These are phyloP conservation scores for Pezicula carpinea DNA, from an alignment of 2,329 filamentous ascomycete genomes.

Conservation along the genomic window DNA sequence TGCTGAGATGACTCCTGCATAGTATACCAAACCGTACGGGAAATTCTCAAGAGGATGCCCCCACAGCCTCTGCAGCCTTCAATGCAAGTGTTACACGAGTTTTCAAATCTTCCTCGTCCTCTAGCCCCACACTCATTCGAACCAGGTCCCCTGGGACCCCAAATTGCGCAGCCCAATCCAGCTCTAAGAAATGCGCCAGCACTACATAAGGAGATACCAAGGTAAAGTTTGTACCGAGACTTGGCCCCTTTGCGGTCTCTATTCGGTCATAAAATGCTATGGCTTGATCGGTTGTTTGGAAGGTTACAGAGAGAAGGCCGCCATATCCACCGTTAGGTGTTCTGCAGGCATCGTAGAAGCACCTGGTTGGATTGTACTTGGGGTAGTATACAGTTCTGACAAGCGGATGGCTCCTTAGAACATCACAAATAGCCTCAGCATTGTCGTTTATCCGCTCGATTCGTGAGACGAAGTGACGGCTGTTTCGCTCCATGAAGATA, in stretches of 20 bases:
- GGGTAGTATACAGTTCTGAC: conserved; percentile 86
- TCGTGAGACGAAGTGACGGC: conserved; percentile 79
- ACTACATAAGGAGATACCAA: conserved; percentile 87
- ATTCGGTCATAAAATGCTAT: conserved; percentile 80
- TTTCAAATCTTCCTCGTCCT: conserved; percentile 66
- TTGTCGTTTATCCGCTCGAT: conserved; percentile 83
- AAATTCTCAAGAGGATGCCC: too few relatives aligned
- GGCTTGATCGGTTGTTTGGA: conserved; percentile 65
- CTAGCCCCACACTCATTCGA: conserved; percentile 83
- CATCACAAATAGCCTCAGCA: conserved; percentile 74
- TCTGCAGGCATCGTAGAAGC: conserved; percentile 74
- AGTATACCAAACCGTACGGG: too few relatives aligned
- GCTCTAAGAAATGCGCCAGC: conserved; percentile 83
- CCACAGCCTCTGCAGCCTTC: conserved; percentile 40
- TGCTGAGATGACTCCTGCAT: not conserved
- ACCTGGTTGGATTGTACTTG: conserved; percentile 64
- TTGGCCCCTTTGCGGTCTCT: conserved; percentile 88
- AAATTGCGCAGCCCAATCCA: conserved; percentile 83
- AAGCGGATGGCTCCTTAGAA: conserved; percentile 54
- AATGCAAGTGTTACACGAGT: conserved; percentile 66
- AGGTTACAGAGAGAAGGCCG: conserved; percentile 80
- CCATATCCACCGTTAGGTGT: conserved; percentile 79
- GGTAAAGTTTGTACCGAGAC: conserved; percentile 94
- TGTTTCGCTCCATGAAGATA: conserved; percentile 94
- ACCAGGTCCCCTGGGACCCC: conserved; percentile 79